A percentile compares a stretch with the other conserved stretches of the same genome.
These are phyloP conservation scores for Cucumis cinereus DNA, from an alignment of 306 rosid genomes.

Conservation along the genomic window DNA sequence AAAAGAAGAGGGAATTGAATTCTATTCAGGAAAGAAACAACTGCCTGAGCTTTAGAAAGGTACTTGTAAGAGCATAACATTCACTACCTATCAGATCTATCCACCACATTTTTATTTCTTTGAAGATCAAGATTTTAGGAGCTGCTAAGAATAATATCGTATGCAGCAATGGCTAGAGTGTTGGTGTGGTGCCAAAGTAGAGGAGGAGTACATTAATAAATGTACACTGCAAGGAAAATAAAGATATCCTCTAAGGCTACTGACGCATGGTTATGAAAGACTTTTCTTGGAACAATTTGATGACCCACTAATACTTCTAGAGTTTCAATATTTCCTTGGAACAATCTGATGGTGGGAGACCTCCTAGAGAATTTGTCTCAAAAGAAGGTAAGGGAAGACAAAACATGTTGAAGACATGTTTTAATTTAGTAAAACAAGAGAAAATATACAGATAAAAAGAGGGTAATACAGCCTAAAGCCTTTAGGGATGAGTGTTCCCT, in stretches of 20 bases:
- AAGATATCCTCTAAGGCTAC: neutral
- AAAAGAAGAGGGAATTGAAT: neutral
- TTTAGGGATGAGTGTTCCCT: too few species aligned
- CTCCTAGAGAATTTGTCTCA: neutral
- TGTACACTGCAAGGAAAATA: neutral
- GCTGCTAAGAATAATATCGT: neutral
- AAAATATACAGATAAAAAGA: too few species aligned
- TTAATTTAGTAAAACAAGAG: too few species aligned
- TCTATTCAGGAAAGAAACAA: neutral
- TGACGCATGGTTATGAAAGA: neutral
- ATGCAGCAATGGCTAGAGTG: neutral
- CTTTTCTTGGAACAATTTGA: too few species aligned
- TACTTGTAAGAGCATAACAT: neutral
- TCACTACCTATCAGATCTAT: neutral
- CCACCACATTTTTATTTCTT: neutral
- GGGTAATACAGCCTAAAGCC: too few species aligned
- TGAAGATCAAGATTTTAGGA: neutral
- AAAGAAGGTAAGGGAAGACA: too few species aligned
- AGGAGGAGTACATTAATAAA: neutral
- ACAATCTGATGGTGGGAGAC: neutral
- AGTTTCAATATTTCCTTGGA: neutral
- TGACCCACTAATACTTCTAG: neutral
- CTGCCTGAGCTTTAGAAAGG: neutral
- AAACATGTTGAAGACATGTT: neutral
- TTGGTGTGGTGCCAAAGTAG: neutral